Base-by-base conservation (phyloP, 2,329 filamentous ascomycete species). In the Fusarium sp. region DNA sequence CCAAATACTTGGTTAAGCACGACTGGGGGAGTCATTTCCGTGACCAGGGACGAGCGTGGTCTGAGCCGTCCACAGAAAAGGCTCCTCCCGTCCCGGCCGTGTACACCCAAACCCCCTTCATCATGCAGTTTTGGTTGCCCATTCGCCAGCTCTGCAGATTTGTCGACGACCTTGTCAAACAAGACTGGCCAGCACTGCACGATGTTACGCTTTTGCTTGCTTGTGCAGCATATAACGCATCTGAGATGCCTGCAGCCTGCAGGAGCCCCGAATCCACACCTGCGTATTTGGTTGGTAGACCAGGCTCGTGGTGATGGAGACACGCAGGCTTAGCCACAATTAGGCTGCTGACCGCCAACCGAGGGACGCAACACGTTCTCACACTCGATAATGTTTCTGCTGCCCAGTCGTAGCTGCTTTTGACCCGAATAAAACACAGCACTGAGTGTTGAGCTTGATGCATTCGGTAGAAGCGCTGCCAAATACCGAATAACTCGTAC, bases 41-140 rank as follows among this genome's bases (percentile, higher is more conserved):
- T 22, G 33, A 63, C 69, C 38, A 63, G 66, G 63, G 52, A 69
- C 63, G 48, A 66, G 54, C 63, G 70, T 72, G 69, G 53, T 53
- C 69, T 66, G 58, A 63, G 58, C 71, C 68, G 68, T 62, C 74
- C 73, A 68, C 69, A 72, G 52, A 74, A 72, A 78, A 78, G 77
- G 77, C 74, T 78, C 76, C 68, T 78, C 77, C 77, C 77, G 77
- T 76, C 73, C 69, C 74, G 73, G 69, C 76, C 74, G 71, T 71
- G 69, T 60, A 54, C 58, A 56, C 72, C 69, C 64, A 67, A 65
- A 49, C 54, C 63, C 55, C 66, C 66, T 45, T 63, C 60, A 24
- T 18, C 38, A 50, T 56, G 42, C 40, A 50, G 44, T 38, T 33
- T 51, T 24, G 42, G 39, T 53, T 51, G 45, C 58, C 45, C 42